Percentiles rank a stretch among this genome's conserved stretches.
Conservation (phyloP, 805 yeast genomes). For the Wickerhamomyces bovis region DNA sequence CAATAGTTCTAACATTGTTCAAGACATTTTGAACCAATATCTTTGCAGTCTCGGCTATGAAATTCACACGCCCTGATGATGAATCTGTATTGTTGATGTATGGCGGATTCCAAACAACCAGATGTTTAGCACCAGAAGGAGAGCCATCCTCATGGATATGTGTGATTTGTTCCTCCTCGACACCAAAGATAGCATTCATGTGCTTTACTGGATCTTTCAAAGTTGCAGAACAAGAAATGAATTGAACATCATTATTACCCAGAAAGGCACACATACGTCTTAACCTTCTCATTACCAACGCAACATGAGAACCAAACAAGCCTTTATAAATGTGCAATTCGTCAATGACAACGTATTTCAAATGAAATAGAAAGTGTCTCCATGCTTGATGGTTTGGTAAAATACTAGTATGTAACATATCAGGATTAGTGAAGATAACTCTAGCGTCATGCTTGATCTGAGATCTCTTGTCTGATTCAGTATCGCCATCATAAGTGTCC, state of each 20-base stretch:
- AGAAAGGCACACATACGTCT: conserved; percentile 53
- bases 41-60: conserved; percentile 71
- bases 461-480: conserved; percentile 50
- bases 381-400: conserved; percentile 74
- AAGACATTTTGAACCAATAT: conserved; percentile 60
- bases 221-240: conserved; percentile 93
- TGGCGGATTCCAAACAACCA: conserved; percentile 86
- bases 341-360: conserved; percentile 74
- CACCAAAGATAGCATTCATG: conserved; percentile 70
- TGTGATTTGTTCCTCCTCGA: conserved; percentile 43
- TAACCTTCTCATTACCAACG: conserved; percentile 75
- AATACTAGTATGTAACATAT: conserved; percentile 80
- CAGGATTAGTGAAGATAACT: conserved; percentile 92
- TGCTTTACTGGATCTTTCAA: conserved; percentile 67
- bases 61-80: conserved; percentile 55
- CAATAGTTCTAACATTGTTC: conserved; percentile 70
- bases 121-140: conserved; percentile 70
- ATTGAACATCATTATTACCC: conserved; percentile 51
- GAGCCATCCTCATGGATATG: conserved; percentile 81
- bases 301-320: conserved; percentile 88
- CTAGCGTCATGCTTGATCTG: conserved; percentile 57
- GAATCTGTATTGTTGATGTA: conserved; percentile 52
- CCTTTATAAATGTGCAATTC: conserved; percentile 88
- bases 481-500: conserved; percentile 93
- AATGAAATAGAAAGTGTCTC: conserved; percentile 57